phyloP scores from a whole-genome alignment of 148 eudicot species.

The Fallopia convolvulus region DNA sequence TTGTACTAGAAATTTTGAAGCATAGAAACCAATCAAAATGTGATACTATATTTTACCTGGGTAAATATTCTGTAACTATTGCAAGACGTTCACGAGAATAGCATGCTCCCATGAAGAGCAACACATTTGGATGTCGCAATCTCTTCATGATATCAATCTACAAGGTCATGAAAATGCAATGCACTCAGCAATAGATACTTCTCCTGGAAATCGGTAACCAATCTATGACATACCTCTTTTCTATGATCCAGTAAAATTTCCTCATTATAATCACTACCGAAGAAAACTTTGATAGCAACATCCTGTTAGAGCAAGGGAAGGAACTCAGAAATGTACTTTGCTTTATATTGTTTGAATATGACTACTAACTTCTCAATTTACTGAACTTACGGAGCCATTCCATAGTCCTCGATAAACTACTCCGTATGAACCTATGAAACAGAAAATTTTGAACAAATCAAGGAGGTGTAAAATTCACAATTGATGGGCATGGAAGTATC shows the following conservation, averaged over 20 bases:
- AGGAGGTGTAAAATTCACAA: neutral
- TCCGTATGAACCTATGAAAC: conserved; percentile 65
- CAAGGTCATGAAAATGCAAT: neutral
- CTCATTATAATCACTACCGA: conserved; percentile 50
- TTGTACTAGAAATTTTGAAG: neutral
- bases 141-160: conserved; percentile 78
- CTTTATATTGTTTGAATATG: neutral
- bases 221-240: conserved; percentile 45
- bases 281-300: conserved; percentile 73
- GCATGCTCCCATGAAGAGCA: conserved; percentile 87
- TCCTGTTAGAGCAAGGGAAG: conserved; percentile 38
- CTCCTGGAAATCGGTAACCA: neutral
- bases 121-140: conserved; percentile 82
- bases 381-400: conserved; percentile 71
- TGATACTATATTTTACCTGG: conserved; percentile 37
- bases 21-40: neutral
- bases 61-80: conserved; percentile 74
- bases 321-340: neutral
- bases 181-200: neutral
- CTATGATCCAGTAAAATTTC: conserved; percentile 50
- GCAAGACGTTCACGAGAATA: conserved; percentile 66
- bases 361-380: neutral
- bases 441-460: neutral
- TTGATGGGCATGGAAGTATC: neutral
- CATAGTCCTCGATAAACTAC: conserved; percentile 74